phyloP scores from a whole-genome alignment of 2,329 filamentous ascomycete species.

The Ceratocystis cubensis region DNA sequence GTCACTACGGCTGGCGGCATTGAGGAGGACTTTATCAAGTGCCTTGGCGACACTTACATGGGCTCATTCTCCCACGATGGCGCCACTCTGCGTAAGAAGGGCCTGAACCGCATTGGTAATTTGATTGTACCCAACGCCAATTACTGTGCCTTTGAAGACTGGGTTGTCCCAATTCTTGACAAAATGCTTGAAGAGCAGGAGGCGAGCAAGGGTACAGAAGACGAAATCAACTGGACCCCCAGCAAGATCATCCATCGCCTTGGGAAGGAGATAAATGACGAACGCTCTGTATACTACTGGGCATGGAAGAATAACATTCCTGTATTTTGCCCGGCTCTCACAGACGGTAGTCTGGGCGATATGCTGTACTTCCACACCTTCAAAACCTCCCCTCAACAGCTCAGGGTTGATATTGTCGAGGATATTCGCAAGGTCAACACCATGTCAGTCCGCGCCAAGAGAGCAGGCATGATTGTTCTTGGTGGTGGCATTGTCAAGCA shows the following conservation, averaged over 20 bases:
- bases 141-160: slow-evolving; percentile 92
- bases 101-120: slow-evolving; percentile 92
- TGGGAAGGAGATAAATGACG: slow-evolving; percentile 87
- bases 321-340: slow-evolving; percentile 91
- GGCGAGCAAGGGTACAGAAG: slow-evolving; percentile 53
- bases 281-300: slow-evolving; percentile 91
- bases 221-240: slow-evolving; percentile 79
- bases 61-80: slow-evolving; percentile 71
- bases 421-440: slow-evolving; percentile 92
- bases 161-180: slow-evolving; percentile 92
- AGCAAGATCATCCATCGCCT: slow-evolving; percentile 82
- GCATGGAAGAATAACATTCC: slow-evolving; percentile 94
- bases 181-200: slow-evolving; percentile 90
- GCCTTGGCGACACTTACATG: slow-evolving; percentile 85
- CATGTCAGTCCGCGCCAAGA: slow-evolving; percentile 72
- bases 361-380: slow-evolving; percentile 99
- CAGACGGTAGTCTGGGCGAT: slow-evolving; percentile 87
- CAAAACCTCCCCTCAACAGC: slow-evolving; percentile 67
- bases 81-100: slow-evolving; percentile 64
- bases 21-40: slow-evolving; percentile 98
- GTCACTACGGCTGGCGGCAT: slow-evolving; percentile 92
- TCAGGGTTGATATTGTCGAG: slow-evolving; percentile 82
- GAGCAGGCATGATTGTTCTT: slow-evolving; percentile 88
- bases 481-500: slow-evolving; percentile 96
- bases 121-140: slow-evolving; percentile 92